These are phyloP conservation scores for Dryas octopetala DNA, from an alignment of 306 rosid genomes.

Conservation along the genomic window DNA sequence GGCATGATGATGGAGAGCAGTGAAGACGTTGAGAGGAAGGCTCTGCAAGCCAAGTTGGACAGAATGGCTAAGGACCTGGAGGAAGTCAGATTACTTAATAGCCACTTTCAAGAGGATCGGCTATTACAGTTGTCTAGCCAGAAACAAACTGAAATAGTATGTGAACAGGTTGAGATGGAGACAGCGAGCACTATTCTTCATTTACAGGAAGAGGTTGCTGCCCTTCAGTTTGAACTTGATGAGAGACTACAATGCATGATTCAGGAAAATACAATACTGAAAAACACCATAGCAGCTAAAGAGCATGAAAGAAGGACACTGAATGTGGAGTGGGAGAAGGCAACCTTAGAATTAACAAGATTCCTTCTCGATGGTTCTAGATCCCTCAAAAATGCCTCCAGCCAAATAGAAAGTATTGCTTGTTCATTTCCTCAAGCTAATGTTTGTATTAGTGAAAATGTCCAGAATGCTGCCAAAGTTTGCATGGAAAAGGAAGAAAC, in stretches of 20 bases:
- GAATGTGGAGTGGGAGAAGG: conserved; percentile 80
- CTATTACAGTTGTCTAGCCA: conserved; percentile 54
- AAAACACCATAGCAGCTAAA: conserved; percentile 53
- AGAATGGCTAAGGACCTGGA: conserved; percentile 70
- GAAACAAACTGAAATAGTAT: conserved; percentile 57
- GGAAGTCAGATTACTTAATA: conserved; percentile 56
- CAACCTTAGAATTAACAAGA: conserved; percentile 69
- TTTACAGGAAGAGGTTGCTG: conserved; percentile 83
- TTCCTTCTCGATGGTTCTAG: conserved; percentile 89
- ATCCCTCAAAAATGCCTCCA: conserved; percentile 76
- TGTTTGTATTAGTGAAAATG: conserved; percentile 58
- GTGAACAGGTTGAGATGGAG: conserved; percentile 93
- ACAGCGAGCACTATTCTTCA: conserved; percentile 82
- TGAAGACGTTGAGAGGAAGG: conserved; percentile 36
- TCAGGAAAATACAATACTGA: conserved; percentile 66
- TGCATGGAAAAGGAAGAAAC: conserved; percentile 84
- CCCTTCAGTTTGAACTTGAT: conserved; percentile 66
- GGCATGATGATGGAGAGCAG: conserved; percentile 24
- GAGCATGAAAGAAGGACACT: conserved; percentile 57
- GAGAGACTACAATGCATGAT: conserved; percentile 51
- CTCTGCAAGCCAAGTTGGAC: conserved; percentile 60
- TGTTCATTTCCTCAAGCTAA: conserved; percentile 69
- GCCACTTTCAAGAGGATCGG: conserved; percentile 62
- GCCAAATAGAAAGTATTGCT: conserved; percentile 67
- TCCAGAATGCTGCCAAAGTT: conserved; percentile 66